Evolutionary conservation across 768 basidiomycete genomes (phyloP).

Genomic region (Lactarius quietus): DNA sequence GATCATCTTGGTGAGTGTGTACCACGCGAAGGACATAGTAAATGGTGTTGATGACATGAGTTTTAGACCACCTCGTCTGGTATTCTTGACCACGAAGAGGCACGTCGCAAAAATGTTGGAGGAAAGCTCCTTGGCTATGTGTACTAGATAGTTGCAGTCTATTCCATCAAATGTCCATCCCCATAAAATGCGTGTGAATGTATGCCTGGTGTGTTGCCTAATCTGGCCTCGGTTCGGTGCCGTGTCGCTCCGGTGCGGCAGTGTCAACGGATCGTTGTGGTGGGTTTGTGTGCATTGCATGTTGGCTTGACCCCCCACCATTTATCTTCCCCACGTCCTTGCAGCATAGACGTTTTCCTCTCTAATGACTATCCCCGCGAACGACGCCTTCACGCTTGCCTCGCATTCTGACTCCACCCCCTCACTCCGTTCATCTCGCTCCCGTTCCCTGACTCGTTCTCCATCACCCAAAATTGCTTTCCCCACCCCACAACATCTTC

Average conservation of each 20-base stretch:
- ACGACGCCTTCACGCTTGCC: too few species aligned
- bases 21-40: background rate
- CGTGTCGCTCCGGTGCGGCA: background rate
- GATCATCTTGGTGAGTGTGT: conserved; percentile 80
- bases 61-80: conserved; percentile 91
- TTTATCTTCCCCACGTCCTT: too few species aligned
- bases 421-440: conserved; percentile 24
- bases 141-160: conserved; percentile 50
- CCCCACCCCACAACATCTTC: conserved; percentile 13
- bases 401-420: background rate
- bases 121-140: conserved; percentile 93
- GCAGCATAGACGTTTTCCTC: too few species aligned
- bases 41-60: conserved; percentile 3
- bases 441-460: conserved; percentile 25
- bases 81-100: conserved; percentile 99
- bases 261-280: background rate
- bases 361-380: conserved; percentile 15
- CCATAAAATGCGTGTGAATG: too few species aligned
- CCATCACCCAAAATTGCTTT: conserved; percentile 28
- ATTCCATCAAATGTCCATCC: conserved; percentile 33
- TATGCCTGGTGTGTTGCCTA: too few species aligned
- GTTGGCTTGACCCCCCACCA: background rate
- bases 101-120: conserved; percentile 95
- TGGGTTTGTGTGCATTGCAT: background rate
- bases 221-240: background rate